Percentiles rank a stretch among this genome's conserved stretches.
Evolutionary conservation across 805 yeast genomes (phyloP).

Genomic region (Candida vaughaniae): DNA sequence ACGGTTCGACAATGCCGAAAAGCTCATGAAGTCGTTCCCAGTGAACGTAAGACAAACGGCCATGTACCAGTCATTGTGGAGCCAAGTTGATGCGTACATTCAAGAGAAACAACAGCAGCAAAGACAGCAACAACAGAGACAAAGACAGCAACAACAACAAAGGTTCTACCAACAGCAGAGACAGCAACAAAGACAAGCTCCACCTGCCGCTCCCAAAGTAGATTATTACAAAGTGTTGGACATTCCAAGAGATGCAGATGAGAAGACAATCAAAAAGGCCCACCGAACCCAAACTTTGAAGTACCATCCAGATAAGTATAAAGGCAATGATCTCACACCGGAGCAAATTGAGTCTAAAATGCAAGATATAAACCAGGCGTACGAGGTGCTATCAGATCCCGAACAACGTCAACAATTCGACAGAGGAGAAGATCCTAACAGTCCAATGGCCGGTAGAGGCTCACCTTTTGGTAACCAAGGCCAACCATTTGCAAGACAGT

Average conservation of each 20-base stretch:
- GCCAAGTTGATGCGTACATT: slow-evolving; percentile 26
- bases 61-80: slow-evolving; percentile 33
- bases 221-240: slow-evolving; percentile 83
- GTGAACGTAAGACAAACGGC: slow-evolving; percentile 38
- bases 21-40: slow-evolving; percentile 31
- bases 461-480: neutral
- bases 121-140: slow-evolving; percentile 34
- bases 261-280: slow-evolving; percentile 73
- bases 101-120: slow-evolving; percentile 32
- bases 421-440: slow-evolving; percentile 54
- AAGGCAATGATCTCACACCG: slow-evolving; percentile 58
- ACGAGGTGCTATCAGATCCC: slow-evolving; percentile 74
- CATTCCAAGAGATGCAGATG: slow-evolving; percentile 63
- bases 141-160: slow-evolving; percentile 40
- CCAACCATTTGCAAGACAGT: neutral
- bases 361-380: slow-evolving; percentile 92
- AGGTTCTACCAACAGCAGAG: slow-evolving; percentile 50
- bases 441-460: slow-evolving; percentile 23
- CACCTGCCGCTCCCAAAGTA: slow-evolving; percentile 36
- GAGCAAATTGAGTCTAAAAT: slow-evolving; percentile 77
- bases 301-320: slow-evolving; percentile 91
- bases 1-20: slow-evolving; percentile 39
- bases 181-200: slow-evolving; percentile 37
- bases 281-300: slow-evolving; percentile 74
- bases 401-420: slow-evolving; percentile 69